Conservation (phyloP, 1,284 basidiomycete species). For the Apiotrichum sp. region DNA sequence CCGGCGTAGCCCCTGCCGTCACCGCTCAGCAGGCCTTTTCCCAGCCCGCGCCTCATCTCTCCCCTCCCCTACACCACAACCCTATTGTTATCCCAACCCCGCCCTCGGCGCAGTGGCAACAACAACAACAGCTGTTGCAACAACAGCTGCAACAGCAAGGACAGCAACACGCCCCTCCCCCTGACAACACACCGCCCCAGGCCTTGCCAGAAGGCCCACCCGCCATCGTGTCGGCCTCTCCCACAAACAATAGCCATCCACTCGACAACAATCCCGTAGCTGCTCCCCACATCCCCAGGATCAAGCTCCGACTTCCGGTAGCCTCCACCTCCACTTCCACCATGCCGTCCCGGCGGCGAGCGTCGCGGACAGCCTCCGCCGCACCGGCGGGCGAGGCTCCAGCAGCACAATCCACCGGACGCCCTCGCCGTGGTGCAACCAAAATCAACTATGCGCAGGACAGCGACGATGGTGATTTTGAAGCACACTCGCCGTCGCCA, state of each 20-base stretch:
- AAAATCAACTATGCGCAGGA: conserved; percentile 19
- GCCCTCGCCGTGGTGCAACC: too few species aligned
- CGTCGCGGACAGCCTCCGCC: not conserved
- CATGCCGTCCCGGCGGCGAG: not conserved
- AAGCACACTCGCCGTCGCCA: conserved; percentile 8
- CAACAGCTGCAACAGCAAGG: too few species aligned
- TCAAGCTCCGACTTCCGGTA: conserved; percentile 13
- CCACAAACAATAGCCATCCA: too few species aligned
- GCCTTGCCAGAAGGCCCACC: not conserved
- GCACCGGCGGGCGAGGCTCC: too few species aligned
- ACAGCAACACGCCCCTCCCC: not conserved
- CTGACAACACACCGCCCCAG: not conserved
- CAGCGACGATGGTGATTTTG: conserved; percentile 19
- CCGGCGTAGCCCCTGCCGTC: not conserved
- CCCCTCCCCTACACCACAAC: too few species aligned
- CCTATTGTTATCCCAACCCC: too few species aligned
- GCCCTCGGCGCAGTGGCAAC: conserved; percentile 1
- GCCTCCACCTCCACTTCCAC: not conserved
- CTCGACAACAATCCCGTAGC: too few species aligned
- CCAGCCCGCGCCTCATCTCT: not conserved
- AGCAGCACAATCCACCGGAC: too few species aligned
- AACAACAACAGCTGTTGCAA: too few species aligned
- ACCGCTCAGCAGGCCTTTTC: not conserved
- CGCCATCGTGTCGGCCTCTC: not conserved
- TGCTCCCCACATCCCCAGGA: conserved; percentile 7